These are phyloP conservation scores for Senna tora DNA, from an alignment of 306 rosid species.

Conservation along the genomic window DNA sequence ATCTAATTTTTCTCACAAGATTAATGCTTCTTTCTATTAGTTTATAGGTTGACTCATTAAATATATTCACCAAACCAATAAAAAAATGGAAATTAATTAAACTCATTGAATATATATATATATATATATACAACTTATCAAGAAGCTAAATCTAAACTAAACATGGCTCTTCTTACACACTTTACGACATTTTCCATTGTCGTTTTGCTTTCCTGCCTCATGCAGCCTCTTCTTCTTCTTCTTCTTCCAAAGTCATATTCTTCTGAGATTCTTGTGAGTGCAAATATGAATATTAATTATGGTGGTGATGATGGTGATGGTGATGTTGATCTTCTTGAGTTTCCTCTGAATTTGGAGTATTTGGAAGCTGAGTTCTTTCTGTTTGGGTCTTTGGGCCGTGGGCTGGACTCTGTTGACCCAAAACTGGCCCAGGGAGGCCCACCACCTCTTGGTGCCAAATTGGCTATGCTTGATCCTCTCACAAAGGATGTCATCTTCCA, in stretches of 20 bases:
- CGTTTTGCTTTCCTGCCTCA: slow-evolving; percentile 32
- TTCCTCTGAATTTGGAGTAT: slow-evolving; percentile 70
- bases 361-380: slow-evolving; percentile 76
- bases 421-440: slow-evolving; percentile 58
- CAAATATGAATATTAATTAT: too few relatives aligned
- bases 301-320: too few relatives aligned
- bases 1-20: too few relatives aligned
- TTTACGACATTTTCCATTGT: not conserved
- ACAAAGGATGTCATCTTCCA: slow-evolving; percentile 49
- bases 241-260: slow-evolving; percentile 26
- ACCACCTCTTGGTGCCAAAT: slow-evolving; percentile 55
- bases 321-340: slow-evolving; percentile 60
- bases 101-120: too few relatives aligned
- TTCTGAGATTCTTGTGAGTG: slow-evolving; percentile 5
- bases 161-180: not conserved
- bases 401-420: slow-evolving; percentile 60
- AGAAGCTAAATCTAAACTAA: too few relatives aligned
- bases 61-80: too few relatives aligned
- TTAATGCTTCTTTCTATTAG: too few relatives aligned
- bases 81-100: too few relatives aligned
- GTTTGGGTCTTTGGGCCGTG: slow-evolving; percentile 58
- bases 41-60: too few relatives aligned
- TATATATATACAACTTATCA: too few relatives aligned
- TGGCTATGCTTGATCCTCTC: slow-evolving; percentile 43
- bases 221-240: slow-evolving; percentile 38